Base-by-base conservation (phyloP, 352 stramenopile species). In the Pilasporangium apinafurcum region DNA sequence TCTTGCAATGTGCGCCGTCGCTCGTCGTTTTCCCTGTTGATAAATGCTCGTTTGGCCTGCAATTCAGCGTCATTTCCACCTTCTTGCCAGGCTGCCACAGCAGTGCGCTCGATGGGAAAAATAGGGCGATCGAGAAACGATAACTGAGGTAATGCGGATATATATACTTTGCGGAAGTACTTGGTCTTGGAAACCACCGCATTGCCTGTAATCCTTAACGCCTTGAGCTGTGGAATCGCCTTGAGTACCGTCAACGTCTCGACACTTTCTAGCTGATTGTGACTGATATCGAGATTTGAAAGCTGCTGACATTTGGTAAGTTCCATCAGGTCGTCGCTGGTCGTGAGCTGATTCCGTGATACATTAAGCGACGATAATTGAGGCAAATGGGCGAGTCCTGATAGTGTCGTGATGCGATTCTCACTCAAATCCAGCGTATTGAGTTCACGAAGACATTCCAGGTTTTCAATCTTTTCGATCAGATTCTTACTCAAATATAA, bases 401-500 rank as follows among this genome's bases (percentile, higher is more conserved):
- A 50, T 36, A 98, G 59, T 12, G 66, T 72, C 20, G 62, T 59
- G 53, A 98, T 91, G 36, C 68, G 72, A 64, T 98, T 98, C 37
- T 96, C 76, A 26, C 79, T 95, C 26, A 98, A 48, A 52, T 98
- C 90, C 7, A 98, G 67, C 4, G 85, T 97, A 52, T 96, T 92
- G 35, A 98, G 74, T 24, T 91, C 61, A 26, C 47, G 55, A 28
- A 92, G 43, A 1, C 38, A 44, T 49, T 82, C 72, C 18, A 80
- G 53, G 32, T 68, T 78, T 44, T 95, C 76, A 18, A 98, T 73
- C 10, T 53, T 59, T 44, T 78, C 68, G 25, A 98, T 88, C 6
- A 96, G 55, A 63, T 98, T 98, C 35, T 94, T 92, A 59, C 93
- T 82, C 45, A 98, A 44, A 51, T 97, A 98, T 26, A 98, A 61